Evolutionary conservation across 345 rosid genomes (phyloP).

Genomic region (Streptanthus diversifolius): DNA sequence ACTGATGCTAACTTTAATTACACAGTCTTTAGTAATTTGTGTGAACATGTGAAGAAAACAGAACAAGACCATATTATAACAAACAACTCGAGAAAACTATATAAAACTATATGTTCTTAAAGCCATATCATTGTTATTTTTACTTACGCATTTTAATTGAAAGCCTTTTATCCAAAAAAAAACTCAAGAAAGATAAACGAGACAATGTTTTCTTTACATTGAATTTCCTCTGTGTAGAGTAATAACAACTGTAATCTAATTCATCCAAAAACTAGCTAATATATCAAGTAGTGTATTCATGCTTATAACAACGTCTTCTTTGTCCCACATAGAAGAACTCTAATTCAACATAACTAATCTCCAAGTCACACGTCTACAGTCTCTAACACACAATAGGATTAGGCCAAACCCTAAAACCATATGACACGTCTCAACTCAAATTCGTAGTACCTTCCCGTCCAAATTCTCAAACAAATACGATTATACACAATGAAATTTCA

Average conservation of each 20-base stretch:
- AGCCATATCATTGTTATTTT: too few relatives aligned
- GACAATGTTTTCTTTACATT: background rate
- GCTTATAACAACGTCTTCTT: background rate
- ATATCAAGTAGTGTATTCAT: background rate
- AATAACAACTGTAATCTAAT: background rate
- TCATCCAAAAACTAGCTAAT: background rate
- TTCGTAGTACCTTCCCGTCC: background rate
- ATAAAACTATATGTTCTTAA: too few relatives aligned
- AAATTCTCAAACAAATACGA: too few relatives aligned
- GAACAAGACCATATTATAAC: too few relatives aligned
- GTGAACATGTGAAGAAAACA: background rate
- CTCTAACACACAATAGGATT: background rate
- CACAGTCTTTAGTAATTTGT: background rate
- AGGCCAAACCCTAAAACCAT: background rate
- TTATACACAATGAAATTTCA: background rate
- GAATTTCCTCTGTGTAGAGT: background rate
- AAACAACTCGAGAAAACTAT: background rate
- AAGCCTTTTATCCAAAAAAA: too few relatives aligned
- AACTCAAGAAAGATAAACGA: background rate
- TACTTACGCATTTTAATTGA: too few relatives aligned
- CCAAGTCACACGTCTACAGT: background rate
- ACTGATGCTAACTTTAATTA: background rate
- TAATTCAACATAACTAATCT: background rate
- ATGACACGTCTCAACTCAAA: background rate
- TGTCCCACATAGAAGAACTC: background rate